A percentile compares a stretch with the other conserved stretches of the same genome.
phyloP scores from a whole-genome alignment of 2,329 filamentous ascomycete genomes.

The Drechmeria coniospora region DNA sequence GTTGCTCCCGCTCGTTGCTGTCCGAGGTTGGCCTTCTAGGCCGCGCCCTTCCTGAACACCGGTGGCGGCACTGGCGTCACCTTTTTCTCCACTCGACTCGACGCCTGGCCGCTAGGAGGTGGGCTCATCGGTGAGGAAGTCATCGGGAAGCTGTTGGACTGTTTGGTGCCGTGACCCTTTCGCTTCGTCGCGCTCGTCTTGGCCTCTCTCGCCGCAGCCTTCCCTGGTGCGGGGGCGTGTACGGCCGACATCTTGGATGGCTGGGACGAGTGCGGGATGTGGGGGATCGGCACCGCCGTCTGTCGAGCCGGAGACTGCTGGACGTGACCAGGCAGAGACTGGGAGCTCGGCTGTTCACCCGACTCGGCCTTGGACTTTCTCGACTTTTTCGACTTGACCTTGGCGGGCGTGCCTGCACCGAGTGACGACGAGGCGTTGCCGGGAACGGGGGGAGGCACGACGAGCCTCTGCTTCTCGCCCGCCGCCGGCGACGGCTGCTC shows the following conservation, averaged over 20 bases:
- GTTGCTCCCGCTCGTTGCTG: background rate
- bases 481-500: conserved; percentile 10
- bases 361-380: conserved; percentile 15
- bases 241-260: conserved; percentile 11
- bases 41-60: conserved; percentile 6
- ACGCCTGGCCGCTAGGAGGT: conserved; percentile 7
- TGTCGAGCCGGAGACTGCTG: conserved; percentile 16
- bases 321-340: conserved; percentile 3
- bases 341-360: conserved; percentile 6
- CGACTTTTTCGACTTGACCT: conserved; percentile 9
- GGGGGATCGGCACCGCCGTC: conserved; percentile 18
- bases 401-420: conserved; percentile 7
- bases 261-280: conserved; percentile 16
- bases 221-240: conserved; percentile 8
- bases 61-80: conserved; percentile 14
- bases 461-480: conserved; percentile 16
- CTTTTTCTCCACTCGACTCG: conserved; percentile 5
- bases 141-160: too few relatives aligned
- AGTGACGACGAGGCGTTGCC: conserved; percentile 7
- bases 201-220: conserved; percentile 10
- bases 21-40: conserved; percentile 8
- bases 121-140: too few relatives aligned
- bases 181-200: too few relatives aligned
- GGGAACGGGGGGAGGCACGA: conserved; percentile 17
- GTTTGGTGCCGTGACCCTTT: too few relatives aligned